phyloP scores from a whole-genome alignment of 176 grass and related monocot species.

The Aegilops bicornis region DNA sequence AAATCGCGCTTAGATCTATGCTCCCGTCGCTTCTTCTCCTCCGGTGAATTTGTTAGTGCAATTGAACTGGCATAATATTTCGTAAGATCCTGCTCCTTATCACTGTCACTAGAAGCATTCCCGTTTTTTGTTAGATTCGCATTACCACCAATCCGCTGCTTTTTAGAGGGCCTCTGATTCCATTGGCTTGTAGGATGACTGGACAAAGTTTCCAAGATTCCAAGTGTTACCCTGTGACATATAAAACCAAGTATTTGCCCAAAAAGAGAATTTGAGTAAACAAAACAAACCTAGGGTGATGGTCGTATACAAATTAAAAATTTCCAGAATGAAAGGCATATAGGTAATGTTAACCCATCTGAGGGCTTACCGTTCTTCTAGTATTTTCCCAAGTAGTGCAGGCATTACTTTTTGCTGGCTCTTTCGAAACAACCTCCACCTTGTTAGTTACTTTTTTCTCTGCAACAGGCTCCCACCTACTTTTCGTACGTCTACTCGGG shows the following conservation, averaged over 20 bases:
- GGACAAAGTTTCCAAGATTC: slow-evolving; percentile 41
- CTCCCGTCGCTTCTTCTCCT: slow-evolving; percentile 83
- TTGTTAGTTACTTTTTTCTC: slow-evolving; percentile 52
- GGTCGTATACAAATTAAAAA: background rate
- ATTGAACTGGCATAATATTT: slow-evolving; percentile 76
- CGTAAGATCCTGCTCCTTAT: slow-evolving; percentile 59
- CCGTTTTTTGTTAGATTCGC: slow-evolving; percentile 46
- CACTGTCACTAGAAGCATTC: slow-evolving; percentile 63
- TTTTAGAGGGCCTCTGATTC: slow-evolving; percentile 47
- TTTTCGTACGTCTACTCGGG: slow-evolving; percentile 59
- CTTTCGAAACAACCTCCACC: slow-evolving; percentile 37
- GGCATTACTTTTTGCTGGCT: slow-evolving; percentile 30
- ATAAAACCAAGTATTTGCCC: slow-evolving; percentile 8
- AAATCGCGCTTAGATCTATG: slow-evolving; percentile 75
- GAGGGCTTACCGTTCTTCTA: slow-evolving; percentile 50
- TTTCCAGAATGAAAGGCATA: background rate
- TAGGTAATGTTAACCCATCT: background rate
- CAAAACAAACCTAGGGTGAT: background rate
- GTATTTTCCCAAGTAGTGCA: slow-evolving; percentile 46
- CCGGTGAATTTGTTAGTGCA: slow-evolving; percentile 58
- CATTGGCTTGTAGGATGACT: slow-evolving; percentile 46
- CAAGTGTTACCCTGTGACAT: slow-evolving; percentile 53
- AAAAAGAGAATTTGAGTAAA: slow-evolving; percentile 7
- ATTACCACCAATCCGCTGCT: slow-evolving; percentile 35
- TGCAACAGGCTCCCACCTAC: slow-evolving; percentile 81